Base-by-base conservation (phyloP, 345 rosid genomes). In the Ceriops tagal region DNA sequence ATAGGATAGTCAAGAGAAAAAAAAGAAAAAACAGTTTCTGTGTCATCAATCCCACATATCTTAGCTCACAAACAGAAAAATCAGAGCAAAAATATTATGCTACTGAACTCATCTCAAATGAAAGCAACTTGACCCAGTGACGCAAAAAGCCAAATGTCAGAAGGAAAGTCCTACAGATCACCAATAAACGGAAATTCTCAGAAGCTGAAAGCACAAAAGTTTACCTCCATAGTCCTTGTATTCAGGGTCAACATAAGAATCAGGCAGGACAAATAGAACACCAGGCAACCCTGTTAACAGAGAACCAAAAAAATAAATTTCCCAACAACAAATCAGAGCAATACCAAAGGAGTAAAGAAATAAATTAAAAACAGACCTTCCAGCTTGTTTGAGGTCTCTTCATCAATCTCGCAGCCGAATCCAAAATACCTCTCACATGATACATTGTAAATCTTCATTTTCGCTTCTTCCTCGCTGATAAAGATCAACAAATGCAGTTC, bases 351-450 rank as follows among this genome's bases (percentile, higher is more conserved):
- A 6, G 78, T 53, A 9, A 2, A 52, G 43, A 7, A 69, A 27
- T 20, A 22, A 53, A 1, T 21, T 18, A 8, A 57, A 57, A 67
- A 8, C 9, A 15, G 51, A 92, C 98, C 96, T 85, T 96, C 97
- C 0, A 96, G 88, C 87, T 90, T 90, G 80, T 88, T 84, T 1
- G 97, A 85, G 22, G 99, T 96, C 80, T 92, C 99, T 86, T 92
- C 97, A 56, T 92, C 99, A 74, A 96, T 79, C 85, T 95, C 97
- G 66, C 96, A 90, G 8, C 99, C 99, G 43, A 95, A 95, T 9
- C 98, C 99, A 65, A 92, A 80, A 72, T 95, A 95, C 73, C 97
- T 90, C 79, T 92, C 99, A 22, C 97, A 96, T 0, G 98, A 96
- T 52, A 92, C 97, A 68, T 96, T 96, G 76, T 92, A 96, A 55